Evolutionary conservation across 306 rosid species (phyloP).

Genomic region (apple (Malus domestica)): ASM211411v1 NC_041805.1:14988001-14988500

Average conservation of each 20-base stretch:
- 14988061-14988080: constrained; percentile 54
- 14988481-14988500: constrained; percentile 46
- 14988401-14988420: constrained; percentile 63
- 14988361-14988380: constrained; percentile 61
- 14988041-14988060: constrained; percentile 57
- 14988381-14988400: constrained; percentile 71
- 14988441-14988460: constrained; percentile 57
- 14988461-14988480: constrained; percentile 72
- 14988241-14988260: constrained; percentile 49
- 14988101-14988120: constrained; percentile 81
- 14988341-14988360: constrained; percentile 83
- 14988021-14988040: constrained; percentile 47
- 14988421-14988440: constrained; percentile 69
- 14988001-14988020: constrained; percentile 58
- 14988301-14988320: constrained; percentile 72
- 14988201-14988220: constrained; percentile 8
- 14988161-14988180: constrained; percentile 35
- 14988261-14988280: constrained; percentile 64
- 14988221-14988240: constrained; percentile 52
- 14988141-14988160: constrained; percentile 41
- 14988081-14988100: constrained; percentile 75
- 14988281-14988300: constrained; percentile 62
- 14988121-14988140: constrained; percentile 34
- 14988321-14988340: constrained; percentile 66
- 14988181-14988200: constrained; percentile 36